phyloP scores from a whole-genome alignment of 1,139 yeast genomes.

The Arxiozyma bovina region DNA sequence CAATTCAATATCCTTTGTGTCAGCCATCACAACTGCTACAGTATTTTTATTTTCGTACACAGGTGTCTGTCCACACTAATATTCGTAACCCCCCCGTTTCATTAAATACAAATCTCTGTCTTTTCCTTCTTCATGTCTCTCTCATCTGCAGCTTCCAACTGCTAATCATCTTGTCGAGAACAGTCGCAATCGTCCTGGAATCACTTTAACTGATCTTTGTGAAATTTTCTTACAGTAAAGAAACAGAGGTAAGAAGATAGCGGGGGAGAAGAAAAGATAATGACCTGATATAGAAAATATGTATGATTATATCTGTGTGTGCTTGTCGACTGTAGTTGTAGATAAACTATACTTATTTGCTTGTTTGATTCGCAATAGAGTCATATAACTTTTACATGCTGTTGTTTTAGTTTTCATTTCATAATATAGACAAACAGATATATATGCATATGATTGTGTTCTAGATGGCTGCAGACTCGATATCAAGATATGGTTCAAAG shows the following conservation, averaged over 20 bases:
- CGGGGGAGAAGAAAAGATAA: background rate
- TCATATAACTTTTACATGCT: background rate
- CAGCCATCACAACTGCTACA: background rate
- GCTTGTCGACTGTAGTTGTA: no score
- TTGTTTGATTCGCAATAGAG: background rate
- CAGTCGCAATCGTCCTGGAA: background rate
- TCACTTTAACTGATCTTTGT: background rate
- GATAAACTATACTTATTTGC: background rate
- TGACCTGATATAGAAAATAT: no score
- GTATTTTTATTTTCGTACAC: background rate
- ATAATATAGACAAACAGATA: no score
- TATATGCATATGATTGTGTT: background rate
- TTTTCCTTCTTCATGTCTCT: no score
- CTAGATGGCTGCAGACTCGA: background rate
- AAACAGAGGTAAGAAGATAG: background rate
- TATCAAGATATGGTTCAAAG: background rate
- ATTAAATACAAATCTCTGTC: no score
- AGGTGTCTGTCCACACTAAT: background rate
- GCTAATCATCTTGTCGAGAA: background rate
- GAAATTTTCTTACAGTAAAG: background rate
- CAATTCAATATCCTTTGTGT: slow-evolving; percentile 5
- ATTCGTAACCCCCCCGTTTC: background rate
- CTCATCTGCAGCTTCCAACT: background rate
- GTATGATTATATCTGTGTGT: no score
- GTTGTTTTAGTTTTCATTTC: no score